These are phyloP conservation scores for Anaeromyces robustus DNA, from an alignment of 192 early-diverging fungal species.

Conservation along the genomic window DNA sequence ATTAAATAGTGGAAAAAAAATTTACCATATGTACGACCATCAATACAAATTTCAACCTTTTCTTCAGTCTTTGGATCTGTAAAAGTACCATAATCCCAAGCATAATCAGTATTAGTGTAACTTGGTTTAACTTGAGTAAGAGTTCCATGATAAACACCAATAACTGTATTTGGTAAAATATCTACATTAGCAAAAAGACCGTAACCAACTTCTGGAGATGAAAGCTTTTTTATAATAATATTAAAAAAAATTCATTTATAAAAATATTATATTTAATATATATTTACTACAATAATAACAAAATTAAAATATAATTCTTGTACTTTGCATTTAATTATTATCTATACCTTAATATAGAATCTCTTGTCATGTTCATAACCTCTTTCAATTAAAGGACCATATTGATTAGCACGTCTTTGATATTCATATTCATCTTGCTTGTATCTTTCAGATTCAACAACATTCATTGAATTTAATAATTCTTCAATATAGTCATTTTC, in stretches of 20 bases:
- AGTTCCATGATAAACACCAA: neutral
- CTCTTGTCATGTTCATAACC: neutral
- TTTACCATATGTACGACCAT: neutral
- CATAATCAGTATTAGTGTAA: neutral
- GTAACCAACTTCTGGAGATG: neutral
- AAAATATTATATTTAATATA: too few species aligned
- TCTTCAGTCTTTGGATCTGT: neutral
- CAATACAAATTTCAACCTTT: neutral
- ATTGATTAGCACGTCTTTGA: neutral
- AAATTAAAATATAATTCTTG: too few species aligned
- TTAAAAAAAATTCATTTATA: too few species aligned
- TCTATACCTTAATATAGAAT: neutral
- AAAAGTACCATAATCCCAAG: neutral
- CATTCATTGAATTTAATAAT: neutral
- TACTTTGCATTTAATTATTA: too few species aligned
- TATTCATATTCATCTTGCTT: neutral
- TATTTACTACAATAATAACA: too few species aligned
- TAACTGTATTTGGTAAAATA: neutral
- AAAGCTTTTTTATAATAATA: neutral
- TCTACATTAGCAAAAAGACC: neutral
- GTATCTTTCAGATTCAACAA: neutral
- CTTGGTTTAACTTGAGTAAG: neutral
- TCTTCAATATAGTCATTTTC: neutral
- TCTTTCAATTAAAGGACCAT: neutral
- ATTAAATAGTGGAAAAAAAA: too few species aligned